These are phyloP conservation scores for Talaromyces marneffei DNA, from an alignment of 2,329 filamentous ascomycete species.

Conservation along the genomic window DNA sequence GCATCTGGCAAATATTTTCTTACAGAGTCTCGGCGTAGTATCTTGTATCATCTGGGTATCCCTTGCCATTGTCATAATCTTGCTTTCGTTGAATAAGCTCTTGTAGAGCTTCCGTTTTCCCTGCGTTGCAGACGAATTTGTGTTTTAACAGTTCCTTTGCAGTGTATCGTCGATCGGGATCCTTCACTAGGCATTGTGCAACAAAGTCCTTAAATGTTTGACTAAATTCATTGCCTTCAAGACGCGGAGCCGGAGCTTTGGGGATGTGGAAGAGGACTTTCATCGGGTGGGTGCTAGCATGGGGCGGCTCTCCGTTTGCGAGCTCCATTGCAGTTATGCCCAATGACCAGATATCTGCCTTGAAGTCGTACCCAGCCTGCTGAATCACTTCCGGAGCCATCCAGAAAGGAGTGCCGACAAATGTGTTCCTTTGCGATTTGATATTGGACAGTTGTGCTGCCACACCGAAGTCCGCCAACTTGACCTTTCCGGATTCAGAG, in stretches of 20 bases:
- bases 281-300: conserved; percentile 83
- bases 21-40: conserved; percentile 91
- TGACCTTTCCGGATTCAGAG: conserved; percentile 84
- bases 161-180: conserved; percentile 74
- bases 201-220: conserved; percentile 93
- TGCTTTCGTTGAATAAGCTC: conserved; percentile 78
- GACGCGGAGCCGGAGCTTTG: conserved; percentile 74
- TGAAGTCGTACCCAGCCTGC: conserved; percentile 77
- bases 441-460: conserved; percentile 95
- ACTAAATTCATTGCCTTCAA: conserved; percentile 76
- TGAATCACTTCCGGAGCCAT: conserved; percentile 95
- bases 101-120: conserved; percentile 80
- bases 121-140: conserved; percentile 78
- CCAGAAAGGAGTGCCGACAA: conserved; percentile 96
- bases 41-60: conserved; percentile 63
- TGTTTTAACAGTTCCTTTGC: conserved; percentile 85
- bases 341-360: conserved; percentile 88
- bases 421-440: conserved; percentile 94
- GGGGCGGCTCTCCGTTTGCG: conserved; percentile 80
- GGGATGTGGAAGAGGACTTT: conserved; percentile 89
- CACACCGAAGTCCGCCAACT: conserved; percentile 94
- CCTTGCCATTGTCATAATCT: conserved; percentile 70
- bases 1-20: conserved; percentile 20
- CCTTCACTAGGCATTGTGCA: conserved; percentile 82
- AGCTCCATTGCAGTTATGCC: conserved; percentile 90